Evolutionary conservation across 352 stramenopile species (phyloP).

Genomic region (Globisporangium mamillatum): DNA sequence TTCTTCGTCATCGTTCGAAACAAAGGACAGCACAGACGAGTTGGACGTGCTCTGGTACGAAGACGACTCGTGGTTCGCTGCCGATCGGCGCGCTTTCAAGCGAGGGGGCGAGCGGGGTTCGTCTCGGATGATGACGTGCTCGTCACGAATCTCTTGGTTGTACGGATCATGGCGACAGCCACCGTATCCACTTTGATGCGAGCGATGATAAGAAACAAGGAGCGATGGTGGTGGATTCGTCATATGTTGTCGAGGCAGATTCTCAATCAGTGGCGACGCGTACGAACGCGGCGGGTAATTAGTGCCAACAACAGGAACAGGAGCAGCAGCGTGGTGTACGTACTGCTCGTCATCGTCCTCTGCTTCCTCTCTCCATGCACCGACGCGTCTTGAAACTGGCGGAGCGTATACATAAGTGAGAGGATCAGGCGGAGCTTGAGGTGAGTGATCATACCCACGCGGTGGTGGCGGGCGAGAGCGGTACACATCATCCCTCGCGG

Average conservation of each 20-base stretch:
- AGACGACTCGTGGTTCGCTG: neutral
- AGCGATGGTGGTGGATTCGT: neutral
- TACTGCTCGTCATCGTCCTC: neutral
- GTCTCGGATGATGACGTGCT: neutral
- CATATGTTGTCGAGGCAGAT: neutral
- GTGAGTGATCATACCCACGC: neutral
- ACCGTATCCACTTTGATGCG: neutral
- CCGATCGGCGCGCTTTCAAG: neutral
- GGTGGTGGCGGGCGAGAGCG: neutral
- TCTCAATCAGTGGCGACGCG: neutral
- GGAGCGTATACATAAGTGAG: neutral
- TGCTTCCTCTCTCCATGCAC: neutral
- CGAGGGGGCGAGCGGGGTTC: neutral
- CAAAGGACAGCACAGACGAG: slow-evolving; percentile 5
- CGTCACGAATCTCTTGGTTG: neutral
- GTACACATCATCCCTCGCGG: neutral
- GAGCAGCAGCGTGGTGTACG: neutral
- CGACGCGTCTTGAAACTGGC: neutral
- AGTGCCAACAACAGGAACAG: neutral
- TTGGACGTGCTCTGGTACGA: slow-evolving; percentile 16
- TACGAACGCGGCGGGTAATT: slow-evolving; percentile 2
- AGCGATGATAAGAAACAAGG: neutral
- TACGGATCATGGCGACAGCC: neutral
- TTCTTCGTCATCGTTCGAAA: slow-evolving; percentile 2
- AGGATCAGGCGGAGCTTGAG: neutral